phyloP scores from a whole-genome alignment of 352 stramenopile species.

The Globisporangium middletonii region DNA sequence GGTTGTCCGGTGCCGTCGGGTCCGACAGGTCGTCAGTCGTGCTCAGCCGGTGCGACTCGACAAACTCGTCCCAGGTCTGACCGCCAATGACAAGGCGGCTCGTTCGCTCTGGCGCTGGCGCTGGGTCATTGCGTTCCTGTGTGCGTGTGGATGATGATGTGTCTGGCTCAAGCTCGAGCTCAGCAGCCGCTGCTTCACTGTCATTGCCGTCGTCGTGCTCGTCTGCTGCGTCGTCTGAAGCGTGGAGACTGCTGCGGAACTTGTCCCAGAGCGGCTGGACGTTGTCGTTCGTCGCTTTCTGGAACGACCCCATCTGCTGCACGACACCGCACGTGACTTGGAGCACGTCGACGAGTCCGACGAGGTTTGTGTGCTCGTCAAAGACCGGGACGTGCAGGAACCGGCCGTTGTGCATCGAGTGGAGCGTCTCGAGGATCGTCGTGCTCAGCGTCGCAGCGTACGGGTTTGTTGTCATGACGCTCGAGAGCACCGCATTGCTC shows the following conservation, averaged over 20 bases:
- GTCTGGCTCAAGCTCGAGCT: background rate
- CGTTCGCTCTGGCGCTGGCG: background rate
- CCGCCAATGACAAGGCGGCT: slow-evolving; percentile 28
- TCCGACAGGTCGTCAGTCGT: slow-evolving; percentile 19
- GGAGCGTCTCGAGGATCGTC: slow-evolving; percentile 94
- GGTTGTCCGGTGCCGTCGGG: slow-evolving; percentile 20
- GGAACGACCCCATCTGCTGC: slow-evolving; percentile 80
- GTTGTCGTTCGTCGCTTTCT: slow-evolving; percentile 54
- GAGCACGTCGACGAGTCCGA: slow-evolving; percentile 95
- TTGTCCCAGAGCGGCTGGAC: slow-evolving; percentile 75
- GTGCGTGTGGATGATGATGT: background rate
- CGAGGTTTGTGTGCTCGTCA: slow-evolving; percentile 79
- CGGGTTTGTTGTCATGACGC: slow-evolving; percentile 94
- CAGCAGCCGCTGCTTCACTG: slow-evolving; percentile 1
- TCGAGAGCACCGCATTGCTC: slow-evolving; percentile 67
- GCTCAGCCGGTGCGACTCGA: slow-evolving; percentile 20
- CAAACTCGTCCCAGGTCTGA: slow-evolving; percentile 43
- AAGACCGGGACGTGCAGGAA: slow-evolving; percentile 97
- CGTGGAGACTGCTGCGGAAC: slow-evolving; percentile 52
- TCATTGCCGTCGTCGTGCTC: slow-evolving; percentile 22
- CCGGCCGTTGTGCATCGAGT: slow-evolving; percentile 96
- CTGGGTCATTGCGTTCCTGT: background rate
- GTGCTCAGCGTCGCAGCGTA: slow-evolving; percentile 90
- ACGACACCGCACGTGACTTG: slow-evolving; percentile 89
- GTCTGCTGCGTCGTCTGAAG: slow-evolving; percentile 22